Percentiles rank a stretch among this genome's conserved stretches.
Conservation (phyloP, 305 asterid species). For the Lippia alba region DNA sequence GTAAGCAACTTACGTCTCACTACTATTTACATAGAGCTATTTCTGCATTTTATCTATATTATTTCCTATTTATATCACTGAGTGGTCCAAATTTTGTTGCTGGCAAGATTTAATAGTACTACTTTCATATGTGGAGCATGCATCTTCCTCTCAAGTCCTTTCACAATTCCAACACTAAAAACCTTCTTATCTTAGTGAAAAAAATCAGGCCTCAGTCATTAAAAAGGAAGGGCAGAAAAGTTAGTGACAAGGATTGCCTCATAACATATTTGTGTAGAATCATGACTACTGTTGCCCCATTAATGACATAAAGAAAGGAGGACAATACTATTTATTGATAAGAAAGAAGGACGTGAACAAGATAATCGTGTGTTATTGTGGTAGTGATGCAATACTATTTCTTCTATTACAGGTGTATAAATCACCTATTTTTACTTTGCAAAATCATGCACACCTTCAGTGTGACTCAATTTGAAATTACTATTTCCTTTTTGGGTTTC, state of each 20-base stretch:
- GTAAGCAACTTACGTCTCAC: slow-evolving; percentile 45
- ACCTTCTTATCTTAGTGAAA: slow-evolving; percentile 8
- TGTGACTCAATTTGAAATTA: no score
- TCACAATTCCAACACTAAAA: slow-evolving; percentile 2
- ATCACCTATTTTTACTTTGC: no score
- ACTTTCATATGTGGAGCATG: background rate
- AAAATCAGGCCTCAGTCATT: background rate
- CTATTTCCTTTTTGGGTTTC: no score
- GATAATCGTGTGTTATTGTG: background rate
- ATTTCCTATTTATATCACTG: slow-evolving; percentile 7
- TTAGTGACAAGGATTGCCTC: slow-evolving; percentile 34
- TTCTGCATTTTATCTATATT: slow-evolving; percentile 5
- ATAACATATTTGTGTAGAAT: slow-evolving; percentile 21
- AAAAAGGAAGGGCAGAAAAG: slow-evolving; percentile 26
- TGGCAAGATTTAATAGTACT: slow-evolving; percentile 17
- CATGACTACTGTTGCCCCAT: slow-evolving; percentile 29
- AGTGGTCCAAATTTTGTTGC: slow-evolving; percentile 19
- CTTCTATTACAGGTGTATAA: no score
- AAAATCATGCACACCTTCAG: no score
- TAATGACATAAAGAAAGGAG: slow-evolving; percentile 5
- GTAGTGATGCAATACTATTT: slow-evolving; percentile 24
- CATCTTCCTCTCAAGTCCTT: slow-evolving; percentile 24
- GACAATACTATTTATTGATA: no score
- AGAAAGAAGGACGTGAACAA: background rate
- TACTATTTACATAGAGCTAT: slow-evolving; percentile 22